Evolutionary conservation across 768 basidiomycete species (phyloP).

Genomic region (Leccinum truebloodii): DNA sequence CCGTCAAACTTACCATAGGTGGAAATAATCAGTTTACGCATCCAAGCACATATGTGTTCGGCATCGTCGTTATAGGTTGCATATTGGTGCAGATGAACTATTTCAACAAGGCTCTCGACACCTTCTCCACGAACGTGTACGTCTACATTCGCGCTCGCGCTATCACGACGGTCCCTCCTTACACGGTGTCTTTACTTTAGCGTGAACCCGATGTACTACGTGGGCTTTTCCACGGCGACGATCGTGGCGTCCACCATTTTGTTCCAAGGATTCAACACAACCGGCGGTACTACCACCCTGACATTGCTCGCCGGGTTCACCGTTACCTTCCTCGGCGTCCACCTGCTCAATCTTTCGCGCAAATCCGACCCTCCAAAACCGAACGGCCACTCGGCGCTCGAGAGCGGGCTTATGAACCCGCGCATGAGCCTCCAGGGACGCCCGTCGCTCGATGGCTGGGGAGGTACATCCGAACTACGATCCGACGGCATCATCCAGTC

Average conservation of each 20-base stretch:
- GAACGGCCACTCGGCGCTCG: constrained; percentile 54
- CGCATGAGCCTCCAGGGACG: constrained; percentile 81
- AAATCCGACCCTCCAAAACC: constrained; percentile 47
- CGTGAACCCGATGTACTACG: constrained; percentile 98
- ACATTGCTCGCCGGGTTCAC: constrained; percentile 89
- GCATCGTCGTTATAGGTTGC: constrained; percentile 74
- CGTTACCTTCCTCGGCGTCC: constrained; percentile 96
- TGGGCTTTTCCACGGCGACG: constrained; percentile 92
- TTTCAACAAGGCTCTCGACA: constrained; percentile 98
- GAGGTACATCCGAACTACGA: constrained; percentile 36
- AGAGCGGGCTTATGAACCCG: constrained; percentile 71
- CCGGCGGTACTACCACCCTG: constrained; percentile 74
- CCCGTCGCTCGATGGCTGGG: constrained; percentile 79
- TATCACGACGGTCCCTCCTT: not conserved
- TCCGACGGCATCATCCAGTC: constrained; percentile 27
- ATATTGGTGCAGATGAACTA: constrained; percentile 95
- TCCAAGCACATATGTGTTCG: constrained; percentile 96
- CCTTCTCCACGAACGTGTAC: constrained; percentile 96
- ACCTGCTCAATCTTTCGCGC: constrained; percentile 84
- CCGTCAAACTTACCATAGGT: constrained; percentile 88
- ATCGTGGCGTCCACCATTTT: constrained; percentile 93
- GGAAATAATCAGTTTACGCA: constrained; percentile 96
- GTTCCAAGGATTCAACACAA: constrained; percentile 96
- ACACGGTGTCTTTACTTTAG: constrained; percentile 45
- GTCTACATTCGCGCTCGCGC: constrained; percentile 31